Base-by-base conservation (phyloP, 2,329 filamentous ascomycete species). In the Fusarium musae region DNA sequence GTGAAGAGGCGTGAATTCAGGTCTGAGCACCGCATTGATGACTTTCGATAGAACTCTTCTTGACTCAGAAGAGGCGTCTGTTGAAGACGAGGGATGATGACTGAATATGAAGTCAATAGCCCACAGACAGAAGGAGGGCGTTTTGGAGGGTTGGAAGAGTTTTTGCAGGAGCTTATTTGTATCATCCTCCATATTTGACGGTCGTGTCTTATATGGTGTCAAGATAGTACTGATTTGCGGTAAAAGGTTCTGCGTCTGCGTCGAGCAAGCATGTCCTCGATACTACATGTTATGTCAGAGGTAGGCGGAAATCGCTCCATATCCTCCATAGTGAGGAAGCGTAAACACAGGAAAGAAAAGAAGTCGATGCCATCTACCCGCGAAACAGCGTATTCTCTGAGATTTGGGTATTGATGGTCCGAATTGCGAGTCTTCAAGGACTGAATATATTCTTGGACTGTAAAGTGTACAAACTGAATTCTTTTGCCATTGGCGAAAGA, bases 401-500 rank as follows among this genome's bases (percentile, higher is more conserved):
- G 32, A 4, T 50, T 19, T 16, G 43, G 23, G 6, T 32, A 28
- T 28, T 23, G 16, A 30, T 32, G 10, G 23, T 37, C 43, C 6
- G 23, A 57, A 32, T 4, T 34, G 12, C n/a, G 53, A 49, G 42
- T 37, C 10, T 16, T 21, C 3, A 28, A 44, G 4, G 32, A 36
- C 9, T 28, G 16, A 11, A 60, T 28, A 13, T 53, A 53, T 34
- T 42, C 58, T 28, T 40, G 21, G 21, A 60, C 58, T 4, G 58
- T 34, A 19, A 60, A 60, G n/a, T 60, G 46, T 3, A 46, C 46
- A 34, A 60, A 60, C 36, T 60, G 36, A 5, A 53, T 53, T 23
- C 6, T 50, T 36, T 26, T 36, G 11, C 12, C 30, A 36, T 6
- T 3, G 2, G 8, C 4, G 5, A 32, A 4, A 17, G 15, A 32